These are phyloP conservation scores for Liriodendron chinense DNA, from an alignment of 164 flowering plant genomes.

Conservation along the genomic window DNA sequence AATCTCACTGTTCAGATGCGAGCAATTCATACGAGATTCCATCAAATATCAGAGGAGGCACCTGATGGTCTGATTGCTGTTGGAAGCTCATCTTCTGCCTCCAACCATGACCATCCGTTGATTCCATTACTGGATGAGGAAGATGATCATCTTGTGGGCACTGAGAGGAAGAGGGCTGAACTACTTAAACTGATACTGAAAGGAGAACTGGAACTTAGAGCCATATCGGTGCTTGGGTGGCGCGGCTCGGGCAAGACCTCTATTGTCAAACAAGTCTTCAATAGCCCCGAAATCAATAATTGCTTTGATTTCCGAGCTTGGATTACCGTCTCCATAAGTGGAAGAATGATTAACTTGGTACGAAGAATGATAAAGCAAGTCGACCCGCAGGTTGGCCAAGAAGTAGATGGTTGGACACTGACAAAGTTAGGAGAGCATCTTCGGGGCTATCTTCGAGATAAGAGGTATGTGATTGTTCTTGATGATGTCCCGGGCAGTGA, in stretches of 20 bases:
- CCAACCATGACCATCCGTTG: background rate
- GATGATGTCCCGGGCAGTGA: slow-evolving; percentile 50
- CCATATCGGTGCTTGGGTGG: background rate
- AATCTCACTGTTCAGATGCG: background rate
- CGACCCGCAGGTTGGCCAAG: slow-evolving; percentile 7
- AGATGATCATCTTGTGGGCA: background rate
- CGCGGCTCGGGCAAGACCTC: slow-evolving; percentile 17
- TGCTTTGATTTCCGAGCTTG: slow-evolving; percentile 26
- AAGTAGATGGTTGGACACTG: slow-evolving; percentile 7
- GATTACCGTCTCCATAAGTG: slow-evolving; percentile 22
- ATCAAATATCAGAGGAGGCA: background rate
- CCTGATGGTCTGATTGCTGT: background rate
- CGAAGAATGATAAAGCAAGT: slow-evolving; percentile 3
- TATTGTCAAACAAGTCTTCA: slow-evolving; percentile 22
- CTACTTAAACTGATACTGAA: background rate
- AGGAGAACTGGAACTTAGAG: background rate
- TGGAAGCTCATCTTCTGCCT: background rate
- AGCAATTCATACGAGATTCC: background rate
- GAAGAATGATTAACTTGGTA: slow-evolving; percentile 5
- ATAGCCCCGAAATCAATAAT: background rate
- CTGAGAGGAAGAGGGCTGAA: background rate
- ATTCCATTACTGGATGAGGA: background rate
- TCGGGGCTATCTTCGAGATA: slow-evolving; percentile 29
- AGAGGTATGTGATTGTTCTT: slow-evolving; percentile 46
- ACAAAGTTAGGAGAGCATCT: slow-evolving; percentile 31